These are phyloP conservation scores for Xylariaceae sp. DNA, from an alignment of 2,329 filamentous ascomycete species.

Conservation along the genomic window DNA sequence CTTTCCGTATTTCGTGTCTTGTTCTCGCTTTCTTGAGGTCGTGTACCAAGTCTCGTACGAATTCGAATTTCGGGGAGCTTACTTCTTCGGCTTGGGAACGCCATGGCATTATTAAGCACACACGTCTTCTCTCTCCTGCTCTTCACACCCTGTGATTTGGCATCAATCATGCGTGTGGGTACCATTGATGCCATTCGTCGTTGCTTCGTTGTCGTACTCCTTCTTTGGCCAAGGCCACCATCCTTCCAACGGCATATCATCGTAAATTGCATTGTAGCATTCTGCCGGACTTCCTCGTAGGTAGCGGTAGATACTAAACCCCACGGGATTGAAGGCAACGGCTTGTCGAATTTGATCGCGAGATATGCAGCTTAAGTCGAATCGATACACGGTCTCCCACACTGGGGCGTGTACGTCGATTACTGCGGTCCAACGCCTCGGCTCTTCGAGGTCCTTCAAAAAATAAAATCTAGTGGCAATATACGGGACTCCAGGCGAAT, in stretches of 20 bases:
- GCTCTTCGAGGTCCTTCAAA: slow-evolving; percentile 13
- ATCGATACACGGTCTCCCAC: not conserved
- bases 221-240: slow-evolving; percentile 17
- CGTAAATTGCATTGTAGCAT: slow-evolving; percentile 14
- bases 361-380: slow-evolving; percentile 8
- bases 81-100: no score
- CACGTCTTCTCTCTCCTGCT: no score
- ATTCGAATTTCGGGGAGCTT: no score
- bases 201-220: not conserved
- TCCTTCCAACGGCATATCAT: slow-evolving; percentile 14
- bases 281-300: not conserved
- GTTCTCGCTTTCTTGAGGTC: no score
- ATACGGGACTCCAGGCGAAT: not conserved
- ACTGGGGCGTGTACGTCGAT: slow-evolving; percentile 5
- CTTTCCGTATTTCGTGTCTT: no score
- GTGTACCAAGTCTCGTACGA: no score
- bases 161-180: no score
- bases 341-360: slow-evolving; percentile 3
- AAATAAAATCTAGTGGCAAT: slow-evolving; percentile 3
- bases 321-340: not conserved
- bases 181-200: no score
- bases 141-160: no score
- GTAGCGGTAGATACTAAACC: slow-evolving; percentile 10
- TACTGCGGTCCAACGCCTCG: slow-evolving; percentile 10
- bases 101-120: no score